Percentiles rank a stretch among this genome's conserved stretches.
These are phyloP conservation scores for Kodamaea sagamina DNA, from an alignment of 805 yeast genomes.

Conservation along the genomic window DNA sequence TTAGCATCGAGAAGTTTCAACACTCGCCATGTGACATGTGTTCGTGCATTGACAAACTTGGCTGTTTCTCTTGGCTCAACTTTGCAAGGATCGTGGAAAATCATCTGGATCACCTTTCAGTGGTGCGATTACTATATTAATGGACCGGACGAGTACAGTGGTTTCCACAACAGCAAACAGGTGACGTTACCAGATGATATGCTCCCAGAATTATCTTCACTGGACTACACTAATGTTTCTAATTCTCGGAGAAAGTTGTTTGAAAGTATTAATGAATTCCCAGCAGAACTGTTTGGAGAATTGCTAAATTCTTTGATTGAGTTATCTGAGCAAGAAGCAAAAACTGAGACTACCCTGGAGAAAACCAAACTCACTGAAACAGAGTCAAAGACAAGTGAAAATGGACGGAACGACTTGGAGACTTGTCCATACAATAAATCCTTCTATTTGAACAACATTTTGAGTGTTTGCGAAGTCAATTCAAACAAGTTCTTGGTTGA, in stretches of 20 bases:
- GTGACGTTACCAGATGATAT: conserved; percentile 19
- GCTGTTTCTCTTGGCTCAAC: conserved; percentile 82
- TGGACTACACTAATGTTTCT: conserved; percentile 55
- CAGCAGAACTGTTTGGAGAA: conserved; percentile 49
- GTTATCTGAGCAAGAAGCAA: conserved; percentile 34
- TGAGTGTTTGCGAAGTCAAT: conserved; percentile 54
- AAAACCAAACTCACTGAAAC: no score
- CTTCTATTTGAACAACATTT: conserved; percentile 55
- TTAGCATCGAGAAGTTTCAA: conserved; percentile 48
- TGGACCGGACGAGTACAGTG: conserved; percentile 48
- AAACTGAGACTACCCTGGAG: no score
- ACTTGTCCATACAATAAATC: conserved; percentile 49
- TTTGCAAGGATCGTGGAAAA: conserved; percentile 66
- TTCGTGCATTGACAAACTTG: conserved; percentile 75
- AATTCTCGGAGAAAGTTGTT: conserved; percentile 58
- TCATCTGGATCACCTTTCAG: conserved; percentile 61
- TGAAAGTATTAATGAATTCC: conserved; percentile 61
- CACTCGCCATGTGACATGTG: conserved; percentile 70
- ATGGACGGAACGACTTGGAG: conserved; percentile 1
- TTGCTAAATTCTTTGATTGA: conserved; percentile 50
- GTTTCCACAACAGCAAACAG: conserved; percentile 15
- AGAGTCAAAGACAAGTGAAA: no score
- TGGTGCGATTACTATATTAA: conserved; percentile 75
- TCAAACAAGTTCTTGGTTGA: conserved; percentile 50
- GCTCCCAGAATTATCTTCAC: conserved; percentile 39